A percentile compares a stretch with the other conserved stretches of the same genome.
Conservation (phyloP, 2,329 filamentous ascomycete species). For the Talaromyces amestolkiae region DNA sequence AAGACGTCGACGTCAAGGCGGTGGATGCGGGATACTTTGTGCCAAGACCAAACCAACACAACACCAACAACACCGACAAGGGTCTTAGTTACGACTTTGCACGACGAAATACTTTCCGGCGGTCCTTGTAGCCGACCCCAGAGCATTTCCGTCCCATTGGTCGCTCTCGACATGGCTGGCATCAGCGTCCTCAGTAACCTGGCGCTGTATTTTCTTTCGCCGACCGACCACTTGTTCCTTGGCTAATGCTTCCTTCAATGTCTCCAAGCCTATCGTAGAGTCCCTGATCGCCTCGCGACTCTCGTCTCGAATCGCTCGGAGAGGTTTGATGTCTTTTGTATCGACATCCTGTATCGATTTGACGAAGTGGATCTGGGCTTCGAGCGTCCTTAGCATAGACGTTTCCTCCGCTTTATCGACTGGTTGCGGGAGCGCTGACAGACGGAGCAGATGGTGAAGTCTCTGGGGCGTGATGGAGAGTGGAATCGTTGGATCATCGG, state of each 20-base stretch:
- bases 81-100: conserved; percentile 42
- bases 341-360: conserved; percentile 77
- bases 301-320: conserved; percentile 76
- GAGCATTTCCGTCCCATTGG: conserved; percentile 67
- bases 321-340: conserved; percentile 67
- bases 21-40: not conserved
- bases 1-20: not conserved
- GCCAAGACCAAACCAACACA: conserved; percentile 12
- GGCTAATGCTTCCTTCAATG: conserved; percentile 37
- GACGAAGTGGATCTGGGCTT: conserved; percentile 88
- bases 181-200: conserved; percentile 25
- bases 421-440: conserved; percentile 81
- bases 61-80: not conserved
- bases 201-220: conserved; percentile 49
- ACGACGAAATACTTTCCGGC: conserved; percentile 76
- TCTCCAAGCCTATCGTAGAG: conserved; percentile 38
- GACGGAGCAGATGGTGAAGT: conserved; percentile 78
- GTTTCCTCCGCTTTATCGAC: conserved; percentile 60
- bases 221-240: conserved; percentile 43
- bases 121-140: conserved; percentile 64
- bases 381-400: conserved; percentile 70
- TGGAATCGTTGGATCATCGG: conserved; percentile 29
- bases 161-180: conserved; percentile 42
- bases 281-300: conserved; percentile 41
- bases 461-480: conserved; percentile 60